Conservation (phyloP, 2,329 filamentous ascomycete genomes). For the Mycosphaerelloides madeirae region DNA sequence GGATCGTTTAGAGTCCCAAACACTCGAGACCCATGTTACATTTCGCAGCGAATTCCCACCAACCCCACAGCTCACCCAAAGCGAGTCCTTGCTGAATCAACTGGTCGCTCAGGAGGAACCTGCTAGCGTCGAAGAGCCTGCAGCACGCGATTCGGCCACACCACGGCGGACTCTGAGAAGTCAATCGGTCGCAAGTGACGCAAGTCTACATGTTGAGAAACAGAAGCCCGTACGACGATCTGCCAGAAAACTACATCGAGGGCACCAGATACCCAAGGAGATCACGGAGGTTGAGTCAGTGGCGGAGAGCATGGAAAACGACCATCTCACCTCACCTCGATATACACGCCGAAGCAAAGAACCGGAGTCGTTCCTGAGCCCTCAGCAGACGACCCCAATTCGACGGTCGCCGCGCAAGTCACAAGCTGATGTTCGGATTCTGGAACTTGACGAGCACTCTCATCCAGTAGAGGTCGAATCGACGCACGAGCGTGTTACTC, state of each 20-base stretch:
- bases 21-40: conserved; percentile 7
- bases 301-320: neutral
- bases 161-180: conserved; percentile 7
- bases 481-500: neutral
- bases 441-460: too few relatives aligned
- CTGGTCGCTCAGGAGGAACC: conserved; percentile 6
- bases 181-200: neutral
- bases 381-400: conserved; percentile 6
- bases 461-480: too few relatives aligned
- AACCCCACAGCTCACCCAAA: conserved; percentile 38
- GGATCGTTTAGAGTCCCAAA: conserved; percentile 9
- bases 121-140: neutral
- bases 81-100: conserved; percentile 7
- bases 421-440: conserved; percentile 1
- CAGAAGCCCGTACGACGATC: conserved; percentile 12
- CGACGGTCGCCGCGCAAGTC: conserved; percentile 14
- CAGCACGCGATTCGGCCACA: neutral
- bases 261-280: neutral
- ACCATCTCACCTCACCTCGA: neutral
- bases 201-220: neutral
- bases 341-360: neutral
- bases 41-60: conserved; percentile 23
- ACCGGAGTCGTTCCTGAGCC: conserved; percentile 5
- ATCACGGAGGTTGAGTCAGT: neutral
- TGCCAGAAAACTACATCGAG: conserved; percentile 7